Base-by-base conservation (phyloP, 2,329 filamentous ascomycete species). In the Fusarium cyanostomum region DNA sequence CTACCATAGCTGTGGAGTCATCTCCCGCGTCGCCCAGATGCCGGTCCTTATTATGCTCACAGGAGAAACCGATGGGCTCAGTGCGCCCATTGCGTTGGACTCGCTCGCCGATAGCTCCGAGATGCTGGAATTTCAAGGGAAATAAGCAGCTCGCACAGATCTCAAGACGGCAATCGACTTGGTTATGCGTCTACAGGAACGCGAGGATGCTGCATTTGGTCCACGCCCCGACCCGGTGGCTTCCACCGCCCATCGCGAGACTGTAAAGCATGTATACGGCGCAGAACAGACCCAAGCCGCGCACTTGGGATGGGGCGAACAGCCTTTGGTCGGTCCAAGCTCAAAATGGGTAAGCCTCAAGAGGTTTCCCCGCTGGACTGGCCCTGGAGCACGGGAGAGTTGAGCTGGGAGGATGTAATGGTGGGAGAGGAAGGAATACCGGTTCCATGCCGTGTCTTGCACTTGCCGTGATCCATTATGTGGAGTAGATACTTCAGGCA, bases 31-130 rank as follows among this genome's bases (percentile, higher is more conserved):
- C 10, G 37, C 34, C 11, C 15, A 24, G 6, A 2, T 65, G 13
- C 58, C 43, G 1, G 58, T 56, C 24, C 16, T 51, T 3, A 33
- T 65, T 15, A 37, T 55, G 11, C n/a, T 51, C 1, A 57, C 52
- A 0, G 58, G 58, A 8, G 8, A 39, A 7, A 30, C 52, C 10
- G 34, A 34, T 8, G 52, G 42, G 3, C 15, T 66, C 4, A 66
- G 59, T 4, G 37, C 44, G 1, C 48, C 33, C 1, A 24, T 57
- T 9, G 42, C 9, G 4, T 65, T 65, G 26, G 52, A 51, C n/a
- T 41, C 46, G 5, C 54, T 66, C 8, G 11, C 38, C 10, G n/a
- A 38, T 27, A 51, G 34, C 2, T 11, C 28, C 8, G 16, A 49
- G 3, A n/a, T 27, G 2, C 6, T 8, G 0, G 28, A 43, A 0